Conservation (phyloP, 73 alveolate species). For the Uronychia binucleata region DNA sequence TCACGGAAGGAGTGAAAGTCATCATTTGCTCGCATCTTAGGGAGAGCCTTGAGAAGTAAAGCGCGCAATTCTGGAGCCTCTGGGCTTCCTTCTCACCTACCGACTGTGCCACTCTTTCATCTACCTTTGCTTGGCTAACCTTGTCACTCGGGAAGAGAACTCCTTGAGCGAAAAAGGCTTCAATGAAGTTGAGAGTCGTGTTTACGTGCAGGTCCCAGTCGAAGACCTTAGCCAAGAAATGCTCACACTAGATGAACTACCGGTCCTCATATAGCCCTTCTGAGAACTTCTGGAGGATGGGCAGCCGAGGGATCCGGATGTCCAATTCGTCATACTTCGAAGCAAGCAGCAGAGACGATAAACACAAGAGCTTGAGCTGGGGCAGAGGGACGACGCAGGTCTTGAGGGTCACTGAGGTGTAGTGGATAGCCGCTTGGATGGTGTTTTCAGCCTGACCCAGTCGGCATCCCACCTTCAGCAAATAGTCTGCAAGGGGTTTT, state of each 20-base stretch:
- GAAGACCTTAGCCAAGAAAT: neutral
- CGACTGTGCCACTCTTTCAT: too few species aligned
- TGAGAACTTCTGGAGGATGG: neutral
- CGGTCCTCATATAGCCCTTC: neutral
- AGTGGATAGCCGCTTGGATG: neutral
- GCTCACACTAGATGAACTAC: neutral
- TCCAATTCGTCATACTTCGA: constrained; percentile 47
- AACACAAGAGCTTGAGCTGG: neutral
- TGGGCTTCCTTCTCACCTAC: neutral
- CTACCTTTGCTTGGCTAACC: too few species aligned
- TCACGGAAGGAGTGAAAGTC: neutral
- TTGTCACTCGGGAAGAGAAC: neutral
- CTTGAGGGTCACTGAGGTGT: neutral
- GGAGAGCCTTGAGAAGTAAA: neutral
- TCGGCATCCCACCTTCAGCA: neutral
- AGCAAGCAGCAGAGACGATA: constrained; percentile 22
- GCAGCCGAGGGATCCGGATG: constrained; percentile 31
- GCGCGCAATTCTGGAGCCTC: neutral
- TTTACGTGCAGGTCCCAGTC: neutral
- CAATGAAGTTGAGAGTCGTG: neutral
- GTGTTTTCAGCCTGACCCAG: neutral
- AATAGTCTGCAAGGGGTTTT: neutral
- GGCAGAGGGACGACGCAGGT: neutral
- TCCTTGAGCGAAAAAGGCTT: neutral
- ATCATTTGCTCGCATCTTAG: neutral